These are phyloP conservation scores for Quercus engelmannii DNA, from an alignment of 306 rosid species.

Conservation along the genomic window DNA sequence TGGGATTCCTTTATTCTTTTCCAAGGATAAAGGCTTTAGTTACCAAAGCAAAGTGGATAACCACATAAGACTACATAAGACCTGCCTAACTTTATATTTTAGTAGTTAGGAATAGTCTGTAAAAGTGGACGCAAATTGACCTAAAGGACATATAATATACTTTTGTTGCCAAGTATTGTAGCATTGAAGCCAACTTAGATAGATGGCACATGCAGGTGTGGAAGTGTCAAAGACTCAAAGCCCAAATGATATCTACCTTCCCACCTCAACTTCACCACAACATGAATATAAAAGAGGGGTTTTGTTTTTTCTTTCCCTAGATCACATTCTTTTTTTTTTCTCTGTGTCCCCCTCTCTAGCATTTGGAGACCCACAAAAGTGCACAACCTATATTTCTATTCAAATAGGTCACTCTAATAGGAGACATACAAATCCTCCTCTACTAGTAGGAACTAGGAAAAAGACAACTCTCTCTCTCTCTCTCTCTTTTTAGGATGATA, in stretches of 20 bases:
- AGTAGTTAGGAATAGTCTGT: too few species aligned
- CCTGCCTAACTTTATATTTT: too few species aligned
- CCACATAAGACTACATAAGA: too few species aligned
- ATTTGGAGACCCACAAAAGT: background rate
- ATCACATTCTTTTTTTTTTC: background rate
- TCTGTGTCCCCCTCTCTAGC: conserved; percentile 2
- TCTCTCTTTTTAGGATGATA: background rate
- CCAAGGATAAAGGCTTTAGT: too few species aligned
- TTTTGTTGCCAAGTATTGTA: background rate
- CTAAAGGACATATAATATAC: too few species aligned
- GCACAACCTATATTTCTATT: conserved; percentile 14
- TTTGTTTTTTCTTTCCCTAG: background rate
- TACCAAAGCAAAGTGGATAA: too few species aligned
- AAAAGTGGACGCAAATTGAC: too few species aligned
- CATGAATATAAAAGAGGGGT: background rate
- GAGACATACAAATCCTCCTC: conserved; percentile 21
- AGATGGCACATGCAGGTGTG: background rate
- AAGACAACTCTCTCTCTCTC: conserved; percentile 1
- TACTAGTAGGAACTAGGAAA: background rate
- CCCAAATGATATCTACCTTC: background rate
- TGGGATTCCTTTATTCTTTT: too few species aligned
- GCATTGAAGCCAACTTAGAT: background rate
- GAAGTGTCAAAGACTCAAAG: conserved; percentile 1
- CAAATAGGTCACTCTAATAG: background rate
- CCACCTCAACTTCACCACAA: background rate